Evolutionary conservation across 495 filamentous ascomycete genomes (phyloP).

Genomic region (Talaromyces liani): DNA sequence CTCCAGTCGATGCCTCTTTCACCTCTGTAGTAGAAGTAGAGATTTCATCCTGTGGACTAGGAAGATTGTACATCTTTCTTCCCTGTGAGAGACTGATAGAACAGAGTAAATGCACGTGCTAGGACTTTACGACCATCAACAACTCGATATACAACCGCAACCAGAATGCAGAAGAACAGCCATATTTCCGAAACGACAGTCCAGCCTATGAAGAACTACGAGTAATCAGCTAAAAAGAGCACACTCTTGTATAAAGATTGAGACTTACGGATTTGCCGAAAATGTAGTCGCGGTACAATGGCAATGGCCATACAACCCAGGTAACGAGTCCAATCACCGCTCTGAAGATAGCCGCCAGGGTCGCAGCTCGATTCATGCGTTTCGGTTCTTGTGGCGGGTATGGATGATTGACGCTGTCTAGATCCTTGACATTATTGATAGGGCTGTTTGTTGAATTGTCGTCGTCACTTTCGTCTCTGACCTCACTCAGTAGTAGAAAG

Average conservation of each 20-base stretch:
- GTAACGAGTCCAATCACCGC: neutral
- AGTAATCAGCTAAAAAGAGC: neutral
- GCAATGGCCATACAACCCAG: neutral
- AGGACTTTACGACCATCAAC: neutral
- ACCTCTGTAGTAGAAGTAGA: neutral
- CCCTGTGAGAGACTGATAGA: neutral
- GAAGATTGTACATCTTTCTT: neutral
- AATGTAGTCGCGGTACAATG: neutral
- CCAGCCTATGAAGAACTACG: slow-evolving; percentile 1
- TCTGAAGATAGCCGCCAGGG: neutral
- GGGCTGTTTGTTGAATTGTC: neutral
- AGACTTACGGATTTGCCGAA: neutral
- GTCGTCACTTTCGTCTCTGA: neutral
- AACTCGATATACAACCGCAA: neutral
- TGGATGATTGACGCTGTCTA: neutral
- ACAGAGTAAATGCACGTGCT: neutral
- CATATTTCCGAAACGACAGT: neutral
- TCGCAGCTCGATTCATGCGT: neutral
- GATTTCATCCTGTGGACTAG: neutral
- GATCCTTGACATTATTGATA: neutral
- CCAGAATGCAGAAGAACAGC: slow-evolving; percentile 2
- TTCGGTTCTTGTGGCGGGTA: neutral
- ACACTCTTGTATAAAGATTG: neutral
- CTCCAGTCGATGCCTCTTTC: neutral
- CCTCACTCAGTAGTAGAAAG: slow-evolving; percentile 1